phyloP scores from a whole-genome alignment of 768 basidiomycete species.

The Auricularia cornea region DNA sequence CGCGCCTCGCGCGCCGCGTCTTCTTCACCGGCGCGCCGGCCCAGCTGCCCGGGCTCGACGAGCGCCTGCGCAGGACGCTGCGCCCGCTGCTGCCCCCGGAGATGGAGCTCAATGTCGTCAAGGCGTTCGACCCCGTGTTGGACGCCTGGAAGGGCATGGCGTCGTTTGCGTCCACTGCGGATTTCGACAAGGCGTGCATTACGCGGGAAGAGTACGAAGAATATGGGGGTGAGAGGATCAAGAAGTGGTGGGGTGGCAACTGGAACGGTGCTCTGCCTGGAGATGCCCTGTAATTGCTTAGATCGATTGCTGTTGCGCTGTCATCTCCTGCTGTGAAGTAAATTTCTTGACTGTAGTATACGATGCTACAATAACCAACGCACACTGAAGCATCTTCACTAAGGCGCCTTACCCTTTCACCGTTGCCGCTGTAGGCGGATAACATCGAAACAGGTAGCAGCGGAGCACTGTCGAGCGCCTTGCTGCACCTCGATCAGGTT shows the following conservation, averaged over 20 bases:
- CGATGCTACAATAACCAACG: no score
- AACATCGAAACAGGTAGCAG: no score
- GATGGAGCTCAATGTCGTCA: slow-evolving; percentile 55
- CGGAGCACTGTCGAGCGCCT: no score
- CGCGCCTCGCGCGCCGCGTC: slow-evolving; percentile 76
- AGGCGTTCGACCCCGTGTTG: slow-evolving; percentile 54
- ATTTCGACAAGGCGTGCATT: slow-evolving; percentile 39
- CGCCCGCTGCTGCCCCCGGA: slow-evolving; percentile 80
- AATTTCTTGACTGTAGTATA: not conserved
- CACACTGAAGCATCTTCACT: no score
- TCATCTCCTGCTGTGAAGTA: not conserved
- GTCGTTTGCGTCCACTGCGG: slow-evolving; percentile 30
- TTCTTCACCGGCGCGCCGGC: slow-evolving; percentile 83
- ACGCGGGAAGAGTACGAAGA: slow-evolving; percentile 84
- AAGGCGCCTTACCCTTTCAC: no score
- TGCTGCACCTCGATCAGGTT: no score
- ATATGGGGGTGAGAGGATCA: slow-evolving; percentile 77
- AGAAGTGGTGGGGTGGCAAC: slow-evolving; percentile 90
- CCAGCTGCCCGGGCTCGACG: slow-evolving; percentile 57
- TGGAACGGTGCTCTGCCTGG: slow-evolving; percentile 44
- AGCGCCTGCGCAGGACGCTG: slow-evolving; percentile 63
- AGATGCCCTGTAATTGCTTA: not conserved
- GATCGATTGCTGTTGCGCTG: not conserved
- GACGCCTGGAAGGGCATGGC: slow-evolving; percentile 97
- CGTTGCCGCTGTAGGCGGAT: no score